phyloP scores from a whole-genome alignment of 164 flowering plant species.

The Umbellularia californica region DNA sequence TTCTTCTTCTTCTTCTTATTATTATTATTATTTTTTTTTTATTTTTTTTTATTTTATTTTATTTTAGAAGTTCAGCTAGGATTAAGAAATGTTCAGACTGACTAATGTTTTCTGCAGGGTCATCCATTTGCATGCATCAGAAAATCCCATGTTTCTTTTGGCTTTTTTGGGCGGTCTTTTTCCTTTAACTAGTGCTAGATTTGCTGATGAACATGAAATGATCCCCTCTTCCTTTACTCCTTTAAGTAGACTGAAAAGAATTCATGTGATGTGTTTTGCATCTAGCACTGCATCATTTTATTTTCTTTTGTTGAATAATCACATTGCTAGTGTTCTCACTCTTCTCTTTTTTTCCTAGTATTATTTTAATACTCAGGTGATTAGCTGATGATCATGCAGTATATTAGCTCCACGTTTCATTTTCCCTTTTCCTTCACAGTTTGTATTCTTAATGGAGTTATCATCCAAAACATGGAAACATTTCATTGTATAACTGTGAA shows the following conservation, averaged over 20 bases:
- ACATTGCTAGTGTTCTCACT: background rate
- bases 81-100: background rate
- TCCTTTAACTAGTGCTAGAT: background rate
- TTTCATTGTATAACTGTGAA: background rate
- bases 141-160: background rate
- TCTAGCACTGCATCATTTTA: no score
- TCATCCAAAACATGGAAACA: no score
- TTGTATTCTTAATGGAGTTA: background rate
- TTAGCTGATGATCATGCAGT: background rate
- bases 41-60: background rate
- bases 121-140: background rate
- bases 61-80: background rate
- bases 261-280: background rate
- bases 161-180: background rate
- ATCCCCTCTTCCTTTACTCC: background rate
- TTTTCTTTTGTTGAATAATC: background rate
- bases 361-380: background rate
- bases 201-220: background rate
- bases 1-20: background rate
- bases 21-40: background rate
- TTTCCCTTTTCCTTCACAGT: background rate
- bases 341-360: background rate
- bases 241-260: background rate
- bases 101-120: background rate
- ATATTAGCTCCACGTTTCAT: background rate